These are phyloP conservation scores for Cadophora sp. DNA, from an alignment of 2,329 filamentous ascomycete species.

Conservation along the genomic window DNA sequence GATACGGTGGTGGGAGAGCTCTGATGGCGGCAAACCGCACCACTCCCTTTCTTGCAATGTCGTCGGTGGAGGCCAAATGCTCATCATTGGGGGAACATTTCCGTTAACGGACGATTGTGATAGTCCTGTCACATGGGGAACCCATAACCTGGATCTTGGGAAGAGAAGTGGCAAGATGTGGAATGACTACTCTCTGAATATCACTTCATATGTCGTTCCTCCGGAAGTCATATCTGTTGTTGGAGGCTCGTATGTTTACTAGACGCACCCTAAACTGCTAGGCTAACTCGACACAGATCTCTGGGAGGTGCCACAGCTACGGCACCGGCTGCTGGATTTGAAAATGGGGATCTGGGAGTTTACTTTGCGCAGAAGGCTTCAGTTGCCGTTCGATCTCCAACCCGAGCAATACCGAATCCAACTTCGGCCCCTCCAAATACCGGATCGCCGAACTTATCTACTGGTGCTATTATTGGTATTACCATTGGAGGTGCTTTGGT, in stretches of 20 bases:
- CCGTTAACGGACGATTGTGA: constrained; percentile 59
- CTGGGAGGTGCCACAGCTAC: constrained; percentile 61
- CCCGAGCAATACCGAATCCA: constrained; percentile 46
- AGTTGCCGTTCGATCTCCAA: constrained; percentile 56
- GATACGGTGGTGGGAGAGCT: constrained; percentile 57
- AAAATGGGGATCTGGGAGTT: constrained; percentile 56
- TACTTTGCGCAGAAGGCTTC: constrained; percentile 60
- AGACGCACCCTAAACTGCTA: background rate
- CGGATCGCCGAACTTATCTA: constrained; percentile 39
- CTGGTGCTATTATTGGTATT: constrained; percentile 54
- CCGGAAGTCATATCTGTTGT: constrained; percentile 56
- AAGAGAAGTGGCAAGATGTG: constrained; percentile 57
- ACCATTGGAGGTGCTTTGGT: constrained; percentile 48
- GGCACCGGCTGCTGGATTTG: constrained; percentile 57
- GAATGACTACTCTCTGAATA: constrained; percentile 57
- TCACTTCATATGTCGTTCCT: constrained; percentile 62
- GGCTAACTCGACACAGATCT: constrained; percentile 40
- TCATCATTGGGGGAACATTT: constrained; percentile 67
- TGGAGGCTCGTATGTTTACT: constrained; percentile 51
- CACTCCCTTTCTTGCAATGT: constrained; percentile 66
- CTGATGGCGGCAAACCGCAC: constrained; percentile 53
- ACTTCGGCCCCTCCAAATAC: constrained; percentile 40
- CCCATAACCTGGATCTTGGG: constrained; percentile 62
- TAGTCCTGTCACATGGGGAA: constrained; percentile 57
- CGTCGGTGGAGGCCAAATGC: constrained; percentile 63